Conservation (phyloP, 2,329 filamentous ascomycete species). For the Claviceps maximensis region DNA sequence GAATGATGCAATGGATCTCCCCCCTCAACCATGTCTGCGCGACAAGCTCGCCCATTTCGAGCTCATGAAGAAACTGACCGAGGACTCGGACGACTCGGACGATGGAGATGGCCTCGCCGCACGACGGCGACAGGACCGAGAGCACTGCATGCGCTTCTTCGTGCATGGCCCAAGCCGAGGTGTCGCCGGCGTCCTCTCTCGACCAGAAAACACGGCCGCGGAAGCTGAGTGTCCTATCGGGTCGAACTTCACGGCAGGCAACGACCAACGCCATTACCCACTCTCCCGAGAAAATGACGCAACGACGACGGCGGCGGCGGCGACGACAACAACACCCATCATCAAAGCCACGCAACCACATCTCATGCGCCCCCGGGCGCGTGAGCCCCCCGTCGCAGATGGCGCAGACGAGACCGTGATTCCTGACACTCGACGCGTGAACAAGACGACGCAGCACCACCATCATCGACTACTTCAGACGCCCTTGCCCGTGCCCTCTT, state of each 20-base stretch:
- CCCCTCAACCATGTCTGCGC: not conserved
- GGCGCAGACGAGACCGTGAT: slow-evolving; percentile 18
- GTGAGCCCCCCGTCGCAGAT: not conserved
- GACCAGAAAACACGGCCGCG: too few relatives aligned
- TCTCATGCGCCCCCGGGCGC: not conserved
- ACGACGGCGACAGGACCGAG: not conserved
- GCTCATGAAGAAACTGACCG: slow-evolving; percentile 20
- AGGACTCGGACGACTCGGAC: not conserved
- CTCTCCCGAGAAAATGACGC: not conserved
- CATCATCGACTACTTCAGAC: slow-evolving; percentile 10
- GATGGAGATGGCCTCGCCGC: not conserved
- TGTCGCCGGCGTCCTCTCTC: not conserved
- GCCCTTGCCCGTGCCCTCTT: not conserved
- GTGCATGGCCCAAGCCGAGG: not conserved
- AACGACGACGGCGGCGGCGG: not conserved
- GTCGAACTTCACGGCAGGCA: too few relatives aligned
- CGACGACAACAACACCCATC: slow-evolving; percentile 2
- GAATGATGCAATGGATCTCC: not conserved
- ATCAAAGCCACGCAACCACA: slow-evolving; percentile 19
- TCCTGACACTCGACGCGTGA: slow-evolving; percentile 16
- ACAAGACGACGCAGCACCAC: slow-evolving; percentile 21
- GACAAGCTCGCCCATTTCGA: slow-evolving; percentile 35
- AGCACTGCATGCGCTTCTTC: slow-evolving; percentile 3
- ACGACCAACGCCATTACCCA: not conserved
- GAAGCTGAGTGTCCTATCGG: too few relatives aligned